A percentile compares a stretch with the other conserved stretches of the same genome.
Evolutionary conservation across 2,329 filamentous ascomycete species (phyloP).

Genomic region (Stagonosporopsis cucurbitacearum): DNA sequence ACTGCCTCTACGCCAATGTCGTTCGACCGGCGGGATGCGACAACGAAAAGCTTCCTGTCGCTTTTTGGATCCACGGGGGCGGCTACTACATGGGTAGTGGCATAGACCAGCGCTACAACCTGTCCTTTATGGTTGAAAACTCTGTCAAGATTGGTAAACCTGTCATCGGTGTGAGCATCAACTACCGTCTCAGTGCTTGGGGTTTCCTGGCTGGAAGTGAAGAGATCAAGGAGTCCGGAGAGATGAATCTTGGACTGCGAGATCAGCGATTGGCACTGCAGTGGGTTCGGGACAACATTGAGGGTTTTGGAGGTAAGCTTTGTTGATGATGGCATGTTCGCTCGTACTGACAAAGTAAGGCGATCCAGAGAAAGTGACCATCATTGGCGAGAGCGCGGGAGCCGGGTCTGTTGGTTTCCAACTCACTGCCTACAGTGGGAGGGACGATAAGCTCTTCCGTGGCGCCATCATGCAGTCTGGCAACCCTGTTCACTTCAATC

Average conservation of each 20-base stretch:
- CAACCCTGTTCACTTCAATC: conserved; percentile 44
- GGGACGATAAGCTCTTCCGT: conserved; percentile 57
- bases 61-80: conserved; percentile 64
- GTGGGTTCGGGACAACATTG: conserved; percentile 55
- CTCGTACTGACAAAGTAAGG: conserved; percentile 43
- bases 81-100: conserved; percentile 57
- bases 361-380: conserved; percentile 52
- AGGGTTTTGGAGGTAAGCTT: conserved; percentile 50
- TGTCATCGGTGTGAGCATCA: conserved; percentile 53
- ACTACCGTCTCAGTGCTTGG: conserved; percentile 63
- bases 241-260: conserved; percentile 54
- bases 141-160: conserved; percentile 56
- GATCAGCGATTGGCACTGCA: conserved; percentile 57
- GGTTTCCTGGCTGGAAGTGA: conserved; percentile 66
- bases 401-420: conserved; percentile 54
- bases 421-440: conserved; percentile 56
- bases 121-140: conserved; percentile 55
- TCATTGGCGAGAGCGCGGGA: conserved; percentile 55
- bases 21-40: conserved; percentile 51
- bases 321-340: conserved; percentile 31
- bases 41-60: conserved; percentile 56
- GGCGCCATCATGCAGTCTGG: conserved; percentile 56
- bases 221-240: conserved; percentile 50
- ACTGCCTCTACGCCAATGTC: conserved; percentile 60
- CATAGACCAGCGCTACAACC: conserved; percentile 61